These are phyloP conservation scores for Scedosporium boydii DNA, from an alignment of 2,329 filamentous ascomycete species.

Conservation along the genomic window DNA sequence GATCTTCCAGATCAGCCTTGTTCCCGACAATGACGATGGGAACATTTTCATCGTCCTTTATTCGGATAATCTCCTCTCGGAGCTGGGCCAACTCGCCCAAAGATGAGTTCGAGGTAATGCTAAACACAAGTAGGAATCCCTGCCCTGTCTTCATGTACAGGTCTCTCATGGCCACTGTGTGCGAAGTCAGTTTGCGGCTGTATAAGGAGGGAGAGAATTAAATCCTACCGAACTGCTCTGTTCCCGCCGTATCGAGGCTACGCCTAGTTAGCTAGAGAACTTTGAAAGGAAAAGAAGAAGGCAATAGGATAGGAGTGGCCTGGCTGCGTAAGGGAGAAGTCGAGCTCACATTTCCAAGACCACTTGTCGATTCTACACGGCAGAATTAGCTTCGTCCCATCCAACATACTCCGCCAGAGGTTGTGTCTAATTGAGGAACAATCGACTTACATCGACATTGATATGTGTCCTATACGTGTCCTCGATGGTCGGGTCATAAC, in stretches of 20 bases:
- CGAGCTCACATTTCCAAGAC: conserved; percentile 72
- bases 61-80: conserved; percentile 81
- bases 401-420: not conserved
- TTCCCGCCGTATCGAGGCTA: conserved; percentile 81
- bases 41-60: conserved; percentile 78
- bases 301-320: not conserved
- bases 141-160: conserved; percentile 91
- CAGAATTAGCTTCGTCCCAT: conserved; percentile 8
- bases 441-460: conserved; percentile 67
- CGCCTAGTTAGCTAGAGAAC: conserved; percentile 10
- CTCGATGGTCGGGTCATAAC: conserved; percentile 71
- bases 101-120: conserved; percentile 79
- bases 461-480: conserved; percentile 68
- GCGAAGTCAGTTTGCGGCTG: conserved; percentile 13
- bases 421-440: conserved; percentile 17
- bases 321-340: not conserved
- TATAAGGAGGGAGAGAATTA: conserved; percentile 5
- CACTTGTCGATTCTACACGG: conserved; percentile 66
- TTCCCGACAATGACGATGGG: conserved; percentile 89
- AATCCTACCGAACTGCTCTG: conserved; percentile 78
- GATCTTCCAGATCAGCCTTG: conserved; percentile 83
- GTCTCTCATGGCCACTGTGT: conserved; percentile 57
- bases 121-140: conserved; percentile 86
- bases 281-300: conserved; percentile 5
- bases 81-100: conserved; percentile 71